Base-by-base conservation (phyloP, 768 basidiomycete species). In the Paxillus involutus region DNA sequence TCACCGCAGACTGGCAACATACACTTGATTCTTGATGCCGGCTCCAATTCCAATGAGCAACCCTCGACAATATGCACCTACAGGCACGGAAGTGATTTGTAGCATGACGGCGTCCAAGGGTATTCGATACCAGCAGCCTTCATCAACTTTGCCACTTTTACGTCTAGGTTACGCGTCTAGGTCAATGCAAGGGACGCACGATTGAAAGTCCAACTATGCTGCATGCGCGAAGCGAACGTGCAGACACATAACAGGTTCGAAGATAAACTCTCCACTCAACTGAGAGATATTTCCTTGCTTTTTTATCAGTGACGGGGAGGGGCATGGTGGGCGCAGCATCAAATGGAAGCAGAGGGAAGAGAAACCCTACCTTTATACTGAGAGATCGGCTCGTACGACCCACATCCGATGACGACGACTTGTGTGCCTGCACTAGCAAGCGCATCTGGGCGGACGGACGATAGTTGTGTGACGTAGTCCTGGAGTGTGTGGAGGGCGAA, bases 221-320 rank as follows among this genome's bases (percentile, higher is more conserved):
- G 72, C 85, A 87, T 86, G 7, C 82, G 72, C 33, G 74, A 77
- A 8, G 79, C 81, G 55, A 81, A 84, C 0, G 69, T 63, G 58
- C 83, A 86, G 48, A 13, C 48, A 59, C 71, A 32, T 57, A 83
- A 82, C 82, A 17, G 82, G 81, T 19, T 81, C 81, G 46, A 86
- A 71, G 11, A 88, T 65, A 49, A 85, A 86, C 26, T 88, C 85
- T 3, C 83, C 84, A 4, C 85, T 84, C 0, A 84, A 68, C 62
- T 88, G 84, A 0, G 77, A 75, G n/a, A 81, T 59, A 47, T 84
- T 82, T 0, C 85, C 86, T 51, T 84, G 80, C 61, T 84, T 84
- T 0, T 83, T 84, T n/a, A 83, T 71, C 16, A 78, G 68, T 1
- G 58, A 59, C 21, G 21, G 26, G 26, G 26, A 26, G 26, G 26